Evolutionary conservation across 139 green algal genomes (phyloP), one percentile per base, ranked within the genome.

Genomic region (Ettlia oleoabundans): DNA sequence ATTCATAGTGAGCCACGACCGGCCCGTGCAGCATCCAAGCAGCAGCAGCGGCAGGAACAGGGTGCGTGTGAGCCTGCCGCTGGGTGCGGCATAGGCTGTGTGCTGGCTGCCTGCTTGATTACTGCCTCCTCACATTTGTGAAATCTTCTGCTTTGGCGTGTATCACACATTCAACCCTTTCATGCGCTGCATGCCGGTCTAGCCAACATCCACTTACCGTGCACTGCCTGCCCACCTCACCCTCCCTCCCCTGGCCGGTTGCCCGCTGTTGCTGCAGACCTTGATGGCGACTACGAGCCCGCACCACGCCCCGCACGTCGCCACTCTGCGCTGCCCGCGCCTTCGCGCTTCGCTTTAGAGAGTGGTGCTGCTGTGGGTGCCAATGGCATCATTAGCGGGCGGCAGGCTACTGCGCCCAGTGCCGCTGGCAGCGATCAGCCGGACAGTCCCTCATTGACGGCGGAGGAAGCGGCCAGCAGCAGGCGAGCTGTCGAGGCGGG

Each of bases 281-380:
- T 37, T 2, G 72, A 79, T n/a, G 26, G 10, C 4, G 72, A 79
- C 35, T 67, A 79, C 52, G 51, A 79, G 72, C 72, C 47, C 1
- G 33, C 53, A 10, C 72, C 32, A 2, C 72, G 72, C 72, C 35
- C 35, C 33, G 30, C 15, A 7, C 72, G 72, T 33, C 72, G 72
- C 32, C 51, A 79, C 72, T 79, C 72, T 13, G 43, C 70, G 8
- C 30, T 55, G 4, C 51, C 72, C 0, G n/a, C 18, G 22, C 72
- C 72, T 24, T 79, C 72, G 21, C 72, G 72, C 33, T 79, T 79
- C 67, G 72, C 72, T 2, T 33, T 79, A 51, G 72, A 79, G 35
- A 79, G 72, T 51, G 41, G 51, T 51, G 22, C 72, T 1, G 47
- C 13, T 15, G 47, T n/a, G 47, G 71, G 30, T 32, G 62, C 28